These are phyloP conservation scores for Lactuca sativa DNA, from an alignment of 129 eudicot genomes.

Conservation along the genomic window DNA sequence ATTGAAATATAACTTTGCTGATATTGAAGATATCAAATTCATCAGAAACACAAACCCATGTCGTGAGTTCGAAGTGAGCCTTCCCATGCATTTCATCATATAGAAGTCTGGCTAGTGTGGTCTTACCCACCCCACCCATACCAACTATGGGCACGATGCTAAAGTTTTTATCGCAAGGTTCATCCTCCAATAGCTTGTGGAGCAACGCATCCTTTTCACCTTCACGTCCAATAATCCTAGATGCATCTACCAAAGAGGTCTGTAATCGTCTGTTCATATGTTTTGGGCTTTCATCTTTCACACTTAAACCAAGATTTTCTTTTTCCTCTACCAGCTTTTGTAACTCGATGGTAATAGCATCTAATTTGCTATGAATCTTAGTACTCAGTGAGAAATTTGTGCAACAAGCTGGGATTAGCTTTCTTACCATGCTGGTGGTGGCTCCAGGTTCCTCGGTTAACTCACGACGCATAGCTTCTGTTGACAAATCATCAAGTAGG, in stretches of 20 bases:
- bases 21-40: neutral
- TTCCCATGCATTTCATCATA: too few species aligned
- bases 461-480: neutral
- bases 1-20: neutral
- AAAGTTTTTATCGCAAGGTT: neutral
- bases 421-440: neutral
- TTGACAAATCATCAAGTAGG: neutral
- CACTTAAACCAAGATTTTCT: neutral
- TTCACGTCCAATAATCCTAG: conserved; percentile 1
- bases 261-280: neutral
- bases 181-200: neutral
- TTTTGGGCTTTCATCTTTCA: neutral
- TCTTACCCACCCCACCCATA: too few species aligned
- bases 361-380: neutral
- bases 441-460: neutral
- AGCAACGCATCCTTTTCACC: neutral
- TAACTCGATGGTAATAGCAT: conserved; percentile 2
- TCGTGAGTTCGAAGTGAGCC: too few species aligned
- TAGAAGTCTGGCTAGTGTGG: too few species aligned
- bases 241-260: neutral
- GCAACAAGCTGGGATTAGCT: too few species aligned
- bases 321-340: neutral
- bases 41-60: too few species aligned
- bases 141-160: too few species aligned
- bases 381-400: neutral